A percentile compares a stretch with the other conserved stretches of the same genome.
Conservation (phyloP, 140 eudicot genomes). For the Ambrosia hybrid region DNA sequence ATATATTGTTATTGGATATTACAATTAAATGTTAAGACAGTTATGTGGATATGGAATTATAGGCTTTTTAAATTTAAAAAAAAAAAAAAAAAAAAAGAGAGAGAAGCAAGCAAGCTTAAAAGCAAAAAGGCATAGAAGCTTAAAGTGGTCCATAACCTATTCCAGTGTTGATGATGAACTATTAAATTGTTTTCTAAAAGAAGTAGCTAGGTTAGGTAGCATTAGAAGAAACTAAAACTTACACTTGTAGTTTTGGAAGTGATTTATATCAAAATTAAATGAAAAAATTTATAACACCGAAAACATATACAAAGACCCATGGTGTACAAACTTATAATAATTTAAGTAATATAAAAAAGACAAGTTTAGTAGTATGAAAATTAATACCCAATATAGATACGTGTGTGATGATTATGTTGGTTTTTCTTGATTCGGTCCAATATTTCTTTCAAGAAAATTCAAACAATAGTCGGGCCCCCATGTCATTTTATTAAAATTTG, state of each 20-base stretch:
- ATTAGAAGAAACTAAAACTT: neutral
- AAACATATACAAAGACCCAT: too few species aligned
- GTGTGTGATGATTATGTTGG: neutral
- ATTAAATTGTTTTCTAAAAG: too few species aligned
- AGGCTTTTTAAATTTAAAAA: neutral
- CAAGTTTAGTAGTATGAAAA: neutral
- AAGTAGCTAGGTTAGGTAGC: neutral
- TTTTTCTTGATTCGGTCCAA: slow-evolving; percentile 12
- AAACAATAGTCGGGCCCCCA: neutral
- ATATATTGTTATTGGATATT: neutral
- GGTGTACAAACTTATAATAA: neutral
- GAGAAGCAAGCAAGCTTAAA: too few species aligned
- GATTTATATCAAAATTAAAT: too few species aligned
- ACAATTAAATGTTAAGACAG: neutral
- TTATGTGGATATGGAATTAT: neutral
- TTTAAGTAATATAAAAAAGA: too few species aligned
- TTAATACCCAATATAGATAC: neutral
- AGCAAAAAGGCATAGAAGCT: neutral
- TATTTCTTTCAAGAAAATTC: slow-evolving; percentile 6
- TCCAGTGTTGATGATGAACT: neutral
- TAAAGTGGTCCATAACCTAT: neutral
- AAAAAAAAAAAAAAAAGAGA: too few species aligned
- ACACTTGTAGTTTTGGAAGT: too few species aligned
- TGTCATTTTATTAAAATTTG: too few species aligned
- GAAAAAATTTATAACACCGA: too few species aligned